Percentiles rank a stretch among this genome's conserved stretches.
Conservation (phyloP, 2,329 filamentous ascomycete genomes). For the Monilinia fructigena region DNA sequence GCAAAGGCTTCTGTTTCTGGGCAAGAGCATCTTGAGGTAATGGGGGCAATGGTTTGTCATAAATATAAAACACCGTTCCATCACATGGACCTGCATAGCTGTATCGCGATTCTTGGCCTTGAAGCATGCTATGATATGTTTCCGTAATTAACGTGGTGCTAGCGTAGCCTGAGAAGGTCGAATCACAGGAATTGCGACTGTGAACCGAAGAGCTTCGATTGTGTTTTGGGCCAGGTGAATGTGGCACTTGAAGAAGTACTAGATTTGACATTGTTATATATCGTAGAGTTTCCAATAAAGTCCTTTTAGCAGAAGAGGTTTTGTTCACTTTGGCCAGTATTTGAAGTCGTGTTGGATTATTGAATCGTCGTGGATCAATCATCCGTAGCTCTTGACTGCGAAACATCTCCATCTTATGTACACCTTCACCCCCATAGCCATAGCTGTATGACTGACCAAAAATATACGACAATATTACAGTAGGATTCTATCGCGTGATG, state of each 20-base stretch:
- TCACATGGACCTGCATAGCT: constrained; percentile 11
- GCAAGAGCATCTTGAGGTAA: constrained; percentile 13
- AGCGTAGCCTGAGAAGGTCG: neutral
- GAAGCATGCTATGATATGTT: neutral
- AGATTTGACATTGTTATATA: neutral
- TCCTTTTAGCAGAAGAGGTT: neutral
- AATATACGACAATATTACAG: neutral
- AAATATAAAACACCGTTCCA: constrained; percentile 20
- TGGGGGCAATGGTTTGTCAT: constrained; percentile 21
- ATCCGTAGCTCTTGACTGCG: neutral
- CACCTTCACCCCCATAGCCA: neutral
- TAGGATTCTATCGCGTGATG: constrained; percentile 7
- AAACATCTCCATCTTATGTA: constrained; percentile 14
- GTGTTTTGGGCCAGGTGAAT: constrained; percentile 1
- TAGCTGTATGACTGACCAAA: neutral
- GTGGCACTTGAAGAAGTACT: neutral
- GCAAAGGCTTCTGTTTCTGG: constrained; percentile 17
- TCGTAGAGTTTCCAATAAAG: neutral
- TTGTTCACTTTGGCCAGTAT: neutral
- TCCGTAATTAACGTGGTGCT: neutral
- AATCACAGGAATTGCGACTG: constrained; percentile 19
- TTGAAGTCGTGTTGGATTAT: neutral
- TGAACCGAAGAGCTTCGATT: constrained; percentile 15
- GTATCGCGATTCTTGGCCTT: neutral
- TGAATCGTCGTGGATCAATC: neutral